Conservation (phyloP, 345 rosid genomes). For the Gossypium ekmanianum region DNA sequence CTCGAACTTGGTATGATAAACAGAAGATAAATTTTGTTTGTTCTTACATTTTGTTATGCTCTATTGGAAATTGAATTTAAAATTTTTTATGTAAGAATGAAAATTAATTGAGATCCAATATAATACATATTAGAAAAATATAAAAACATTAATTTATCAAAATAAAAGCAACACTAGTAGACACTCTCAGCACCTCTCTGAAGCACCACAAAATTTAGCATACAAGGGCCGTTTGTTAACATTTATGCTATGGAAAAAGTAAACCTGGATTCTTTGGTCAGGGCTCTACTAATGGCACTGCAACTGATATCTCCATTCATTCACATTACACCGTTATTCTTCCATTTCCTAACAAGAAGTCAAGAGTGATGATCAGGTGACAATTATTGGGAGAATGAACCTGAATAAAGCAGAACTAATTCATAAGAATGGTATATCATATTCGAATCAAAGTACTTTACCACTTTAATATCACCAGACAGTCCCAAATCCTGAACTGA, state of each 20-base stretch:
- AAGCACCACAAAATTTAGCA: slow-evolving; percentile 25
- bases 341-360: slow-evolving; percentile 32
- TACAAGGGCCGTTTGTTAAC: slow-evolving; percentile 16
- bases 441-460: slow-evolving; percentile 25
- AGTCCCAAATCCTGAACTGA: slow-evolving; percentile 50
- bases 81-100: no score
- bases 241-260: slow-evolving; percentile 7
- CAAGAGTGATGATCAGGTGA: slow-evolving; percentile 6
- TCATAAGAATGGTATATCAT: neutral
- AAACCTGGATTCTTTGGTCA: slow-evolving; percentile 24
- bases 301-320: neutral
- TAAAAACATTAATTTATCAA: no score
- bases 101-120: no score
- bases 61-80: no score
- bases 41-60: no score
- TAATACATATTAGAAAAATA: no score
- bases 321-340: slow-evolving; percentile 21
- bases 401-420: neutral
- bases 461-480: slow-evolving; percentile 51
- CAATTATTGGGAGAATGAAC: neutral
- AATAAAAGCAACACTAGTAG: slow-evolving; percentile 1
- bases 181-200: neutral
- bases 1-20: no score
- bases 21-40: no score
- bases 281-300: slow-evolving; percentile 11